Evolutionary conservation across 1,284 basidiomycete species (phyloP).

Genomic region (Cutaneotrichosporon mucoides): DNA sequence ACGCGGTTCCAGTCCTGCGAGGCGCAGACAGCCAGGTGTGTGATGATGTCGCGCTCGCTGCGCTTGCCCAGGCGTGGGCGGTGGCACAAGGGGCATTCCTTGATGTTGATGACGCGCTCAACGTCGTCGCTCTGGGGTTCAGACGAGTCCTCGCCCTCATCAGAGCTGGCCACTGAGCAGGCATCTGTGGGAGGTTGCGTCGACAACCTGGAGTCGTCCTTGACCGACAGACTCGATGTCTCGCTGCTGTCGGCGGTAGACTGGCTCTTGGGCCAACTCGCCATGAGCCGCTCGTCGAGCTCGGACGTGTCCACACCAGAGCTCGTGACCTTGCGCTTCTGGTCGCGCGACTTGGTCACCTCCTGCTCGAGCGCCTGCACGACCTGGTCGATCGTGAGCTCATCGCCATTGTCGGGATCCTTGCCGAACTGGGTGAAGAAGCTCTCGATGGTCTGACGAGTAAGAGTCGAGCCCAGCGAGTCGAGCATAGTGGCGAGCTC

Average conservation of each 20-base stretch:
- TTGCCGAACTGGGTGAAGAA: slow-evolving; percentile 75
- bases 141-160: slow-evolving; percentile 11
- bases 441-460: slow-evolving; percentile 67
- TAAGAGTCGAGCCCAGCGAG: slow-evolving; percentile 90
- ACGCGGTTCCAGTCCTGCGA: slow-evolving; percentile 87
- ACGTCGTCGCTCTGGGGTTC: slow-evolving; percentile 45
- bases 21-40: slow-evolving; percentile 89
- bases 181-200: slow-evolving; percentile 7
- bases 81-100: slow-evolving; percentile 89
- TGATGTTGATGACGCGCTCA: slow-evolving; percentile 91
- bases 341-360: slow-evolving; percentile 63
- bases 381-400: slow-evolving; percentile 72
- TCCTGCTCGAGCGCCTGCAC: slow-evolving; percentile 73
- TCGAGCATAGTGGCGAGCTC: slow-evolving; percentile 96
- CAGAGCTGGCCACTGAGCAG: slow-evolving; percentile 11
- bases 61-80: slow-evolving; percentile 76
- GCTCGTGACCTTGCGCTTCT: slow-evolving; percentile 56
- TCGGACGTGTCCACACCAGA: slow-evolving; percentile 7
- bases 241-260: neutral
- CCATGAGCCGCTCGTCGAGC: slow-evolving; percentile 11
- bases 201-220: slow-evolving; percentile 13
- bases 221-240: neutral
- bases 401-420: slow-evolving; percentile 58
- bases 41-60: slow-evolving; percentile 88
- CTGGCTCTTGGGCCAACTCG: neutral